Conservation (phyloP, 257 asterid genomes). For the Solanum virginianum region DNA sequence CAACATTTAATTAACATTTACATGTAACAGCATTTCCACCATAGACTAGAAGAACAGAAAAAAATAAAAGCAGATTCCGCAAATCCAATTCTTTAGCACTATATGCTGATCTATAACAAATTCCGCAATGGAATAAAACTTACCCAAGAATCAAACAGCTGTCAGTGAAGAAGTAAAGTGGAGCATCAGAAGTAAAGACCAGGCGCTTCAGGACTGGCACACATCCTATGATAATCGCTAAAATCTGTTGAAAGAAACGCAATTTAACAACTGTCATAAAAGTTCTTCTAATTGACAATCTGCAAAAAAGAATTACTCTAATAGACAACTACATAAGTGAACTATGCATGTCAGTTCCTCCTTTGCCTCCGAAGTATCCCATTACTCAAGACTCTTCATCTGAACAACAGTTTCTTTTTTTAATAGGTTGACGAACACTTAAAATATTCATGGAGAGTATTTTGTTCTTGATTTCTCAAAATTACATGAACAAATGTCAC, state of each 20-base stretch:
- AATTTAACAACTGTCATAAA: neutral
- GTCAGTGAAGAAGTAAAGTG: constrained; percentile 89
- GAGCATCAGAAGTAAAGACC: constrained; percentile 84
- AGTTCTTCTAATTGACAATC: neutral
- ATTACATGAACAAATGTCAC: neutral
- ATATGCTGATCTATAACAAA: neutral
- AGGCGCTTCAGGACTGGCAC: constrained; percentile 68
- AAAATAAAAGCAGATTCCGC: neutral
- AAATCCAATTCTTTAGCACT: neutral
- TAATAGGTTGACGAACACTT: neutral
- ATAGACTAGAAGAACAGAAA: neutral
- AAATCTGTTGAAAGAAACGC: constrained; percentile 36
- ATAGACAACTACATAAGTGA: neutral
- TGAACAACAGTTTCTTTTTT: neutral
- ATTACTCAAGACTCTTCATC: neutral
- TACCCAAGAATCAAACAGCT: constrained; percentile 99
- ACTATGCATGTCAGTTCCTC: neutral
- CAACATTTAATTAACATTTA: neutral
- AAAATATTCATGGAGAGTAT: neutral
- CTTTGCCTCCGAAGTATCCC: neutral
- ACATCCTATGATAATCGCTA: constrained; percentile 82
- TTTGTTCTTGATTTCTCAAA: neutral
- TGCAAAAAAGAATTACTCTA: neutral
- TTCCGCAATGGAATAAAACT: constrained; percentile 10
- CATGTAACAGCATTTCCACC: neutral